Percentiles rank a stretch among this genome's conserved stretches.
Evolutionary conservation across 192 early-diverging fungal genomes (phyloP).

Genomic region (Coemansia sp.): DNA sequence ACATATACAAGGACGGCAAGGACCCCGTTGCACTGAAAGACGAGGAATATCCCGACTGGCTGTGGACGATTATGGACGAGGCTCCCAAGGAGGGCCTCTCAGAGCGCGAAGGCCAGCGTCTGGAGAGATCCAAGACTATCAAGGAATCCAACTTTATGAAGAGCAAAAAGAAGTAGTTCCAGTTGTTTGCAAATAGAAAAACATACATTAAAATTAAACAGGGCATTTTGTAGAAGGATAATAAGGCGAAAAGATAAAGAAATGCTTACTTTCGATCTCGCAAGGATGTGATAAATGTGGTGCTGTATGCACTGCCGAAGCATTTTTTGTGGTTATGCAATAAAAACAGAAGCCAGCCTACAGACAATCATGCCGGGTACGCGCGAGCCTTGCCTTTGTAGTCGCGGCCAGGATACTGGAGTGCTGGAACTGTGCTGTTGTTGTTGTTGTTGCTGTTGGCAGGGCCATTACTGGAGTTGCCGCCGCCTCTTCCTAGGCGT

Average conservation of each 20-base stretch:
- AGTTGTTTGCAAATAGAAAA: conserved; percentile 23
- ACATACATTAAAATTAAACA: conserved; percentile 28
- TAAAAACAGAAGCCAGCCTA: neutral
- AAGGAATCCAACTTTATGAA: conserved; percentile 77
- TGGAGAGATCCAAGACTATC: conserved; percentile 62
- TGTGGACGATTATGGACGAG: conserved; percentile 81
- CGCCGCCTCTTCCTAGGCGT: neutral
- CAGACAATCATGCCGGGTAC: conserved; percentile 21
- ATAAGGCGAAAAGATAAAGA: conserved; percentile 42
- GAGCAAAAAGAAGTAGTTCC: conserved; percentile 66
- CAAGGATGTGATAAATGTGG: neutral
- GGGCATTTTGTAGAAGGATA: conserved; percentile 3
- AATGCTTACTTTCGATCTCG: conserved; percentile 31
- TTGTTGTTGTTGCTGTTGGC: neutral
- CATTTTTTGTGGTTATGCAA: neutral
- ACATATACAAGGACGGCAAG: conserved; percentile 77
- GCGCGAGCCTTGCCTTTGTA: conserved; percentile 46
- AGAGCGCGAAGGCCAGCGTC: conserved; percentile 62
- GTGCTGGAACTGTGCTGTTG: neutral
- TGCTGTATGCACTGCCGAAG: neutral
- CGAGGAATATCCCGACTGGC: conserved; percentile 87
- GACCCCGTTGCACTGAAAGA: conserved; percentile 87
- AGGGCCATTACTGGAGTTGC: too few relatives aligned
- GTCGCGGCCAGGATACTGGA: conserved; percentile 13
- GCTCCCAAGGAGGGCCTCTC: conserved; percentile 19